phyloP scores from a whole-genome alignment of 305 asterid genomes.

The Solanum aculeatissimum region DNA sequence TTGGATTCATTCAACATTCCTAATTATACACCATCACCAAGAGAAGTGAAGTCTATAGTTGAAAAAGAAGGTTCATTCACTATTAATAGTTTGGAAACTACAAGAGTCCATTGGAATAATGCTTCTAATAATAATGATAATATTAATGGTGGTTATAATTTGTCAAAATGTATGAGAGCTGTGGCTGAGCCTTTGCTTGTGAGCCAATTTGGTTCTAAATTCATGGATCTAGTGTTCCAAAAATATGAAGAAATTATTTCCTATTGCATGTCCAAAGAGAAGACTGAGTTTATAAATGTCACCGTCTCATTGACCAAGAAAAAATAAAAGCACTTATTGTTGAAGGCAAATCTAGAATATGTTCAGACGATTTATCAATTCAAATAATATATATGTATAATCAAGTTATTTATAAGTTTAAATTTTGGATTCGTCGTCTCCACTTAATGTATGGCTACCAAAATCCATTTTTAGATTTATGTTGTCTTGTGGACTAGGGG shows the following conservation, averaged over 20 bases:
- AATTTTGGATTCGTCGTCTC: too few species aligned
- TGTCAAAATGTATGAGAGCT: conserved; percentile 47
- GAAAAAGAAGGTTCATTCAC: conserved; percentile 44
- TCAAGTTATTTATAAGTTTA: too few species aligned
- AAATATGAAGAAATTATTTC: conserved; percentile 17
- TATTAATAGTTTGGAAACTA: conserved; percentile 22
- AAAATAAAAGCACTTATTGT: background rate
- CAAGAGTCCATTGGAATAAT: conserved; percentile 9
- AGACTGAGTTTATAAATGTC: conserved; percentile 25
- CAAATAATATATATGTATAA: too few species aligned
- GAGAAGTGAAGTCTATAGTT: conserved; percentile 27
- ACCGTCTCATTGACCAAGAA: conserved; percentile 15
- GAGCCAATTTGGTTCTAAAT: conserved; percentile 36
- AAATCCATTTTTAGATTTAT: background rate
- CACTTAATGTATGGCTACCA: background rate
- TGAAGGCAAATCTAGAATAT: background rate
- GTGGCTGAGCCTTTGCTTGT: conserved; percentile 53
- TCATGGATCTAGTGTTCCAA: conserved; percentile 30
- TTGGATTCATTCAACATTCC: conserved; percentile 46
- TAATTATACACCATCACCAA: conserved; percentile 39
- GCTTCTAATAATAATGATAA: background rate
- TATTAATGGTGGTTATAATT: conserved; percentile 19
- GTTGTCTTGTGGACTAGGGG: background rate
- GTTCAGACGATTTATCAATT: background rate
- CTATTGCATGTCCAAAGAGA: conserved; percentile 20